Conservation (phyloP, 2,329 filamentous ascomycete species). For the Calonectria hawksworthii region DNA sequence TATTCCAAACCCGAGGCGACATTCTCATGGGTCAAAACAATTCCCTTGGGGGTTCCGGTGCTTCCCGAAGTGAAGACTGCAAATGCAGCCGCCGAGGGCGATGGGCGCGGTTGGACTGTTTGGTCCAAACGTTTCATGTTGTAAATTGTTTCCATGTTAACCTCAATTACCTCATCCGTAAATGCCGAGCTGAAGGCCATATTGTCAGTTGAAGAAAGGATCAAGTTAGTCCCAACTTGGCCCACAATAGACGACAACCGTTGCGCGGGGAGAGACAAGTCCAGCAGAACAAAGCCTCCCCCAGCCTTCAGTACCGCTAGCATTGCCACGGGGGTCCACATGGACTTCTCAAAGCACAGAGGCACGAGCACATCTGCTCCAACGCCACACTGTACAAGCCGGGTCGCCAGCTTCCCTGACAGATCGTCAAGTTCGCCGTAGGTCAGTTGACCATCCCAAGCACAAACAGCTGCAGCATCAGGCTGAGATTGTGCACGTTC, state of each 20-base stretch:
- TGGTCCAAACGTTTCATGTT: not conserved
- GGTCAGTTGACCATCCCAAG: conserved; percentile 50
- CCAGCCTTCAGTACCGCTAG: conserved; percentile 42
- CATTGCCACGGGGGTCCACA: conserved; percentile 37
- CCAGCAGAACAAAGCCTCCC: conserved; percentile 33
- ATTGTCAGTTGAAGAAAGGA: not conserved
- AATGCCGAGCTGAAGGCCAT: not conserved
- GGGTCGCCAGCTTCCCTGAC: conserved; percentile 54
- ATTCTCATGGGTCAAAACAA: conserved; percentile 7
- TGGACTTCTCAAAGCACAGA: conserved; percentile 42
- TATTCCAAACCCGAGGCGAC: not conserved
- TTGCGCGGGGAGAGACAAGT: conserved; percentile 22
- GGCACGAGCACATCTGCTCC: conserved; percentile 35
- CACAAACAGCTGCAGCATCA: conserved; percentile 31
- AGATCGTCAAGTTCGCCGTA: conserved; percentile 55
- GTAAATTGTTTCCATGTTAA: not conserved
- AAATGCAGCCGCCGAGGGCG: not conserved
- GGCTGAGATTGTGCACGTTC: conserved; percentile 25
- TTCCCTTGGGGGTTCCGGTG: conserved; percentile 3
- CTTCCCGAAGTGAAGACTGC: conserved; percentile 22
- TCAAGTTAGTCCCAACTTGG: not conserved
- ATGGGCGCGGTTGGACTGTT: not conserved
- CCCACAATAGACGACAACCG: conserved; percentile 10
- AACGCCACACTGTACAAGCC: conserved; percentile 49
- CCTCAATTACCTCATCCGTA: not conserved